Conservation (phyloP, 2,329 filamentous ascomycete species). For the Fusarium coffeatum region DNA sequence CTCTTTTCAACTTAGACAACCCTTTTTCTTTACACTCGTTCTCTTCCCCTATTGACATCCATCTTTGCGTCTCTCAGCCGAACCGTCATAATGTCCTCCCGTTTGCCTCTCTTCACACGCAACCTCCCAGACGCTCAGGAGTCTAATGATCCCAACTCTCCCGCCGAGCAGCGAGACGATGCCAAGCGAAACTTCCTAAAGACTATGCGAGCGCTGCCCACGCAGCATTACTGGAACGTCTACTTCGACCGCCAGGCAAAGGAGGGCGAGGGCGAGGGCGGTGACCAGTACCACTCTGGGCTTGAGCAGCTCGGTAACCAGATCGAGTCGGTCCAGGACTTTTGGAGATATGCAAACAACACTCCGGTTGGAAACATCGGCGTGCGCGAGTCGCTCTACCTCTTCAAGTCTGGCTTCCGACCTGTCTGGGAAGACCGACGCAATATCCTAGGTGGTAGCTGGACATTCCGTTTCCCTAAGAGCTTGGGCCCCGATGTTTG, state of each 20-base stretch:
- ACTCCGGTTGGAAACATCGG: conserved; percentile 80
- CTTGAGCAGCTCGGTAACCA: conserved; percentile 72
- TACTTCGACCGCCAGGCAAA: conserved; percentile 70
- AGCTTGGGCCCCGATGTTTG: conserved; percentile 77
- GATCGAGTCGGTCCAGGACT: conserved; percentile 86
- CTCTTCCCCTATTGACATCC: neutral
- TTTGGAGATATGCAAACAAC: conserved; percentile 86
- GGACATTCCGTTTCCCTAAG: conserved; percentile 92
- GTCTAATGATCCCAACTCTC: conserved; percentile 70
- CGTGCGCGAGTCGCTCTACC: conserved; percentile 80
- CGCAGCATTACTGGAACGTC: conserved; percentile 84
- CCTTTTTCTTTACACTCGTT: conserved; percentile 33
- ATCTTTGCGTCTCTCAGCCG: neutral
- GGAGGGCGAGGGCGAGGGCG: conserved; percentile 51
- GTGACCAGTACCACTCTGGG: conserved; percentile 62
- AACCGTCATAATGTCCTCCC: conserved; percentile 61
- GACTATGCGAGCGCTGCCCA: conserved; percentile 76
- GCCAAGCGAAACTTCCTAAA: conserved; percentile 87
- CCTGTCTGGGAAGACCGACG: conserved; percentile 88
- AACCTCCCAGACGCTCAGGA: conserved; percentile 71
- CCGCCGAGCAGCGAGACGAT: conserved; percentile 78
- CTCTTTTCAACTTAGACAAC: conserved; percentile 9
- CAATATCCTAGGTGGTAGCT: conserved; percentile 86
- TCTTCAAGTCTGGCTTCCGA: conserved; percentile 82
- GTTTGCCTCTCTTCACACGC: conserved; percentile 70